These are phyloP conservation scores for Draba incana DNA, from an alignment of 345 rosid species.

Conservation along the genomic window DNA sequence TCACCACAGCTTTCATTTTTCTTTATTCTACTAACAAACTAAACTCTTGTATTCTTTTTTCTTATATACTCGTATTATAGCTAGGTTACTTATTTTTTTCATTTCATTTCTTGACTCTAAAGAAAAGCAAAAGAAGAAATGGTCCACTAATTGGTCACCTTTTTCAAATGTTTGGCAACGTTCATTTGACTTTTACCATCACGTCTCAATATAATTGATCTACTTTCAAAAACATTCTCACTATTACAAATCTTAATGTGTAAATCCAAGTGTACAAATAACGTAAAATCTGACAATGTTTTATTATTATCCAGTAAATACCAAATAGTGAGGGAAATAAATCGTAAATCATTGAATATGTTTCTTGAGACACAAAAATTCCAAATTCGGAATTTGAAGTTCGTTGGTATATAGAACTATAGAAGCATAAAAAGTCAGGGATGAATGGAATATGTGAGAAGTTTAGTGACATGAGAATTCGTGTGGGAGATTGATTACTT, in stretches of 20 bases:
- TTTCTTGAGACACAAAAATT: neutral
- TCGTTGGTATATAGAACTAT: neutral
- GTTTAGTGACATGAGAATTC: conserved; percentile 29
- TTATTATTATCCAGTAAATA: neutral
- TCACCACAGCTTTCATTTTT: conserved; percentile 47
- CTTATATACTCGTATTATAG: conserved; percentile 12
- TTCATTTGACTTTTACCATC: conserved; percentile 18
- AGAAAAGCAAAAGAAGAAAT: conserved; percentile 32
- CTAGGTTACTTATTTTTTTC: conserved; percentile 6
- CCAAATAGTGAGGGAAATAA: conserved; percentile 5
- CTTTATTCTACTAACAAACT: conserved; percentile 24
- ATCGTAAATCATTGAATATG: conserved; percentile 9
- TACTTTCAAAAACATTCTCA: neutral
- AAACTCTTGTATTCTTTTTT: neutral
- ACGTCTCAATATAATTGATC: conserved; percentile 1
- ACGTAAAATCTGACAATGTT: neutral
- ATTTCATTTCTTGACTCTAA: conserved; percentile 32
- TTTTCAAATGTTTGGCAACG: conserved; percentile 40
- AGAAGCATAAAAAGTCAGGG: neutral
- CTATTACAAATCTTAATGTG: neutral
- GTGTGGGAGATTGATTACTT: conserved; percentile 39
- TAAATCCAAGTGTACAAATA: neutral
- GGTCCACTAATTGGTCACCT: conserved; percentile 17
- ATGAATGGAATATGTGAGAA: conserved; percentile 12
- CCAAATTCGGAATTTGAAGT: neutral